Percentiles rank a stretch among this genome's conserved stretches.
phyloP scores from a whole-genome alignment of 176 grass and related monocot species.

The Rhynchospora pubera region DNA sequence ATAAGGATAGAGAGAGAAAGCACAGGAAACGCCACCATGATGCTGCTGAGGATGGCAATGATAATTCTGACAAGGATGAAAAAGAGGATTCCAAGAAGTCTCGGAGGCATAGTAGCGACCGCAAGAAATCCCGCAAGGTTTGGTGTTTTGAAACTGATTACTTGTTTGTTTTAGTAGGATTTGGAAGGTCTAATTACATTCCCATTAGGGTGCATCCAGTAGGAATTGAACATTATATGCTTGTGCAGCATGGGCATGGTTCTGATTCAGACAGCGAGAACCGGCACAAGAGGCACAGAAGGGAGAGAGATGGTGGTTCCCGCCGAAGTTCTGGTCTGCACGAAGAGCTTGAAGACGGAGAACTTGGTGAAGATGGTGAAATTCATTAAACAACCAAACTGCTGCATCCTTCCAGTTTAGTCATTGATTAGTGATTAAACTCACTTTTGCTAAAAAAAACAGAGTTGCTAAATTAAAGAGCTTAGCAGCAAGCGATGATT shows the following conservation, averaged over 20 bases:
- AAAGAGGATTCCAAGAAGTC: conserved; percentile 78
- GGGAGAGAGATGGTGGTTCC: conserved; percentile 61
- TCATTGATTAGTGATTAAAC: conserved; percentile 11
- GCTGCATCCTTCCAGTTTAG: not conserved
- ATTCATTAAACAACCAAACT: conserved; percentile 31
- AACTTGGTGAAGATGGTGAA: conserved; percentile 84
- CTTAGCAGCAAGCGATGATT: conserved; percentile 1
- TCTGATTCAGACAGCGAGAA: conserved; percentile 84
- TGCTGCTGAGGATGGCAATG: conserved; percentile 40
- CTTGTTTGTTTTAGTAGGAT: conserved; percentile 7
- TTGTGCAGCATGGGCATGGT: conserved; percentile 61
- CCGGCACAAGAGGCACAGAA: conserved; percentile 69
- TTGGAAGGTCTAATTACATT: not conserved
- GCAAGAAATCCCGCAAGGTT: conserved; percentile 96
- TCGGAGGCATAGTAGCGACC: conserved; percentile 65
- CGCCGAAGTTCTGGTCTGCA: conserved; percentile 45
- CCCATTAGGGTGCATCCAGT: too few species aligned
- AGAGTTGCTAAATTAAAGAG: not conserved
- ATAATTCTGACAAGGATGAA: conserved; percentile 66
- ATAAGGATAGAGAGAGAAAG: conserved; percentile 94
- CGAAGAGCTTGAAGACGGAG: conserved; percentile 96
- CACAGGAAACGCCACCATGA: conserved; percentile 83
- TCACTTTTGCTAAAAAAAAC: not conserved
- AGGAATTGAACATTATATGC: not conserved
- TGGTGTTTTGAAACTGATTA: conserved; percentile 21